Evolutionary conservation across 2,329 filamentous ascomycete species (phyloP).

Genomic region (Sclerotinia glacialis): DNA sequence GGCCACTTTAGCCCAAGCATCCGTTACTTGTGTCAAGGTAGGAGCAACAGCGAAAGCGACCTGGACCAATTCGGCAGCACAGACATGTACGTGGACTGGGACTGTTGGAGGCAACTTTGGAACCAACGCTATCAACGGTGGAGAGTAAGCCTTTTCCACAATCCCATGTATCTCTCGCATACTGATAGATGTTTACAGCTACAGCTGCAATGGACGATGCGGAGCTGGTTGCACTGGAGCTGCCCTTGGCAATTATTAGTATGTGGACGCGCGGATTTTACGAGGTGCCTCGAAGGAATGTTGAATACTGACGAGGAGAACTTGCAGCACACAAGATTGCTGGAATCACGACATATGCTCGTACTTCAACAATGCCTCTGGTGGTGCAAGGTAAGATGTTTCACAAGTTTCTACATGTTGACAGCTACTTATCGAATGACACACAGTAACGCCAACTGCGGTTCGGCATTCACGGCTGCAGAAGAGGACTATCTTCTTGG

Average conservation of each 20-base stretch:
- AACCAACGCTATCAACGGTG: conserved; percentile 41
- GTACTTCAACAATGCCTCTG: conserved; percentile 49
- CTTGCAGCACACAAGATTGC: conserved; percentile 46
- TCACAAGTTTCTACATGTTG: not conserved
- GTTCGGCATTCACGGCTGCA: conserved; percentile 45
- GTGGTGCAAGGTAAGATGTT: conserved; percentile 45
- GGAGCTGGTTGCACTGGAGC: conserved; percentile 47
- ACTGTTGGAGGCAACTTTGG: conserved; percentile 50
- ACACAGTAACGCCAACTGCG: conserved; percentile 49
- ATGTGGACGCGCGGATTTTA: not conserved
- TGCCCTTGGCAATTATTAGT: conserved; percentile 47
- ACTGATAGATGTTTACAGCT: conserved; percentile 39
- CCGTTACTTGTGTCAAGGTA: conserved; percentile 43
- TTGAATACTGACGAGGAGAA: not conserved
- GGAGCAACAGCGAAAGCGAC: conserved; percentile 45
- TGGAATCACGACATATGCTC: conserved; percentile 52
- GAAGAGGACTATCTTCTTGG: conserved; percentile 46
- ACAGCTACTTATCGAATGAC: not conserved
- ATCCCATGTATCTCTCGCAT: not conserved
- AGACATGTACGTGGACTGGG: conserved; percentile 46
- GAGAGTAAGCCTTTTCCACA: conserved; percentile 43
- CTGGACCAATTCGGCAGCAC: conserved; percentile 47
- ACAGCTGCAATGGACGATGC: conserved; percentile 50
- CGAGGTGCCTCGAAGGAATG: not conserved
- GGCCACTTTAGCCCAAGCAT: conserved; percentile 8